Evolutionary conservation across 371 early-diverging fungal species (phyloP), one percentile per base, ranked within the genome.

Genomic region (Blakeslea trispora): DNA sequence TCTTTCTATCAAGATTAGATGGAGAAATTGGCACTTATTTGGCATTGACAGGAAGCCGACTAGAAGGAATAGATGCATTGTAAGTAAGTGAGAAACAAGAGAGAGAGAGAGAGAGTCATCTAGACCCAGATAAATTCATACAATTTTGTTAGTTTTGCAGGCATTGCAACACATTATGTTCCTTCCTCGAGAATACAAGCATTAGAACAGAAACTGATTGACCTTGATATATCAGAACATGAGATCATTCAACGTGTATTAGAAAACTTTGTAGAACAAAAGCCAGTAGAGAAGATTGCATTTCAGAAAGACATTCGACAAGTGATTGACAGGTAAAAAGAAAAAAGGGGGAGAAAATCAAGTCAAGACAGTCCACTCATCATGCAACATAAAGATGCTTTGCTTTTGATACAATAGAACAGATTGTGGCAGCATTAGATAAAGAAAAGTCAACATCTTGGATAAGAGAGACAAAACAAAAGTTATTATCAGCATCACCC

Each of bases 91-190:
- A 32, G 42, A 41, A 39, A n/a, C 21, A 5, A 4, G 15, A 21
- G 15, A 19, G 14, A 39, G n/a, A 32, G 3, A 4, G 15, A 21
- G 15, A 19, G 14, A 31, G n/a, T 31, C n/a, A 42, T 5, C 14
- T 23, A 19, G 19, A 19, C 5, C 3, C 10, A 48, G 11, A 41
- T n/a, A n/a, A n/a, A n/a, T n/a, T 40, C 24, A 5, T 48, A 18
- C 10, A 13, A 34, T 32, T 37, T 17, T 39, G 19, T 34, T 35
- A 92, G 90, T 45, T 80, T 81, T 66, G 86, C 96, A 9, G 98
- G 99, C n/a, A 87, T 98, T 64, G 97, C 95, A 10, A 95, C 98
- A 8, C 98, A 98, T 73, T 97, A 89, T 68, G 90, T 98, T 40
- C 95, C 97, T 7, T 86, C 92, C 1, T 85, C 86, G 45, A 84